Evolutionary conservation across 2,329 filamentous ascomycete species (phyloP), one percentile per base, ranked within the genome.

Genomic region (Colletotrichum euphorbiae): DNA sequence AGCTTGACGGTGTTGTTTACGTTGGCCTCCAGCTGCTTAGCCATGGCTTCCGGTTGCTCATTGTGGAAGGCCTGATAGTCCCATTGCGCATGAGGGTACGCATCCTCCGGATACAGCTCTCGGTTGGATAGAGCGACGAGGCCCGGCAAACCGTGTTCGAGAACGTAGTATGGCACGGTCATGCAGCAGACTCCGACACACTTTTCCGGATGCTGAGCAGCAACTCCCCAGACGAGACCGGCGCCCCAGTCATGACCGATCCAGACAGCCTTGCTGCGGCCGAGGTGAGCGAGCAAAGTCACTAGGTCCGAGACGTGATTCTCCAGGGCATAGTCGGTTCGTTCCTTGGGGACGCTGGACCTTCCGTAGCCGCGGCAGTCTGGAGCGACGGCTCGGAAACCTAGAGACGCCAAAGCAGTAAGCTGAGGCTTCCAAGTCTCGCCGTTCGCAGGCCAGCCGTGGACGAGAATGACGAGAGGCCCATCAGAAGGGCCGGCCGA

Each of bases 231-330:
- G 6, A 73, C 68, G 1, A 73, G 69, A 2, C 71, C 74, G 12
- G 75, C 70, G 52, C 76, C 76, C 82, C 82, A 83, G 70, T 84
- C 81, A 65, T 84, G 82, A 12, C 77, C 81, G 38, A 84, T 74
- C 82, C 84, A 85, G n/a, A 86, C 72, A 2, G 82, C 82, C 7
- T 77, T 76, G 0, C 74, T 66, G 19, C 82, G 72, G 17, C 62
- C 59, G 0, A 77, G 69, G 24, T 75, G 71, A 19, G 72, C 72
- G 0, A 82, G 73, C 0, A 82, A 72, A 12, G 79, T 75, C 1
- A 76, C 51, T 56, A 80, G 52, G 24, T 80, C 79, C 36, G 76
- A 73, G 4, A 77, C 71, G 64, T 80, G 74, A 0, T 73, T 59
- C 43, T 77, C 75, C 2, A 77, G 73, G 1, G 73, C 71, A 52